Base-by-base conservation (phyloP, 805 yeast genomes). In the Nakazawaea siamensis region DNA sequence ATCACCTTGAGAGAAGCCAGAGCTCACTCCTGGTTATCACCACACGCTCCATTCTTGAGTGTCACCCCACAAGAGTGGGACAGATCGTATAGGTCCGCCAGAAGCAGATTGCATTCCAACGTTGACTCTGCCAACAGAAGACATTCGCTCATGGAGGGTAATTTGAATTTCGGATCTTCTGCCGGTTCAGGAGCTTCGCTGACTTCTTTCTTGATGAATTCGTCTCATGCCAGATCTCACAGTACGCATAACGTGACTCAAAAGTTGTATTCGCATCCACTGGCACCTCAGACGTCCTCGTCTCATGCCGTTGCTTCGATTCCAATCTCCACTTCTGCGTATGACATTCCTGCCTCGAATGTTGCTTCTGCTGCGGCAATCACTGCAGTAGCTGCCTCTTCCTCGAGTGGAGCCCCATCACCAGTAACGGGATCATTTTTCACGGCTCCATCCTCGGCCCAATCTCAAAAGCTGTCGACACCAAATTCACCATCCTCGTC, bases 11-110 rank as follows among this genome's bases (percentile, higher is more conserved):
- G 67, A 47, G 80, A 77, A 37, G 77, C 90, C 17, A 68, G 90
- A 45, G 64, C 75, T 19, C 98, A 90, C 55, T 75, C 82, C 18
- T 90, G 98, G 98, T 57, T 92, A 37, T 63, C 80, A n/a, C 81
- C 86, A 3, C 87, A 90, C 59, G 76, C 78, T 11, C 78, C 78
- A 45, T 82, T 88, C 61, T 62, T 92, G 44, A 75, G 92, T 0
- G 80, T 87, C 20, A 73, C 90, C 14, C 95, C 95, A 27, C 68
- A 72, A 3, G 96, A 90, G 53, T 92, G 97, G 97, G 97, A 90
- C 54, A 65, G 64, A 37, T 62, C 65, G 36, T 65, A 70, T 50
- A 60, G 72, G 37, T 61, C 66, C 43, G 58, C 74, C 16, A 41
- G 46, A 38, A 40, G 41, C 13, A 31, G 42, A n/a, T 13, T 15